These are phyloP conservation scores for Aspergillus bridgeri DNA, from an alignment of 495 filamentous ascomycete genomes.

Conservation along the genomic window DNA sequence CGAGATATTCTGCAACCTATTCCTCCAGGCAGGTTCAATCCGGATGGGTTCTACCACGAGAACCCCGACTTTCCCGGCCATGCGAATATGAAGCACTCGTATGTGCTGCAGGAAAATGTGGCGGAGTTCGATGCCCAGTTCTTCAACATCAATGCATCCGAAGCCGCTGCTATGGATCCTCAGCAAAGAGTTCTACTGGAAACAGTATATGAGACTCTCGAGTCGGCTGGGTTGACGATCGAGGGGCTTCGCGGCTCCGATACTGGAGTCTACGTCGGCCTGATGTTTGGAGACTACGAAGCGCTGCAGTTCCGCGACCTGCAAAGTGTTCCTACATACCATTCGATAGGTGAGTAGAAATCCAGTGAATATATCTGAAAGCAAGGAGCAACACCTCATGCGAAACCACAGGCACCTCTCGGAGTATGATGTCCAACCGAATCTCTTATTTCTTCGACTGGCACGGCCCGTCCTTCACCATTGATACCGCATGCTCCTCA, in stretches of 20 bases:
- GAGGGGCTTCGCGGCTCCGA: constrained; percentile 23
- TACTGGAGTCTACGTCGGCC: constrained; percentile 5
- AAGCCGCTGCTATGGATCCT: constrained; percentile 35
- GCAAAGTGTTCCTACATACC: not conserved
- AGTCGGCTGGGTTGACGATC: constrained; percentile 33
- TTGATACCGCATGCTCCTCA: not conserved
- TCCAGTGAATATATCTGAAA: no score
- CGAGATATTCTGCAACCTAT: constrained; percentile 19
- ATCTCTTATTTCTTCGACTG: not conserved
- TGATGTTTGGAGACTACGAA: constrained; percentile 25
- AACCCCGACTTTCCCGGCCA: constrained; percentile 9
- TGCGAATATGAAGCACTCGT: constrained; percentile 11
- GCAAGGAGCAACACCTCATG: no score
- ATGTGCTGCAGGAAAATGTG: constrained; percentile 44
- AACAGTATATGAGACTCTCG: constrained; percentile 32
- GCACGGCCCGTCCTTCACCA: not conserved
- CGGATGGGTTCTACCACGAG: constrained; percentile 31
- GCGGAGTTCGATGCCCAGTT: constrained; percentile 49
- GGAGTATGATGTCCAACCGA: constrained; percentile 15
- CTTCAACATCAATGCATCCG: constrained; percentile 29
- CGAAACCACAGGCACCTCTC: not conserved
- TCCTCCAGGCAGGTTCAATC: constrained; percentile 28
- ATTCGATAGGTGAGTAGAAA: no score
- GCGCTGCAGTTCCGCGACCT: not conserved
- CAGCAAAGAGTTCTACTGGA: constrained; percentile 36